phyloP scores from a whole-genome alignment of 192 early-diverging fungal genomes.

The Coemansia sp. region DNA sequence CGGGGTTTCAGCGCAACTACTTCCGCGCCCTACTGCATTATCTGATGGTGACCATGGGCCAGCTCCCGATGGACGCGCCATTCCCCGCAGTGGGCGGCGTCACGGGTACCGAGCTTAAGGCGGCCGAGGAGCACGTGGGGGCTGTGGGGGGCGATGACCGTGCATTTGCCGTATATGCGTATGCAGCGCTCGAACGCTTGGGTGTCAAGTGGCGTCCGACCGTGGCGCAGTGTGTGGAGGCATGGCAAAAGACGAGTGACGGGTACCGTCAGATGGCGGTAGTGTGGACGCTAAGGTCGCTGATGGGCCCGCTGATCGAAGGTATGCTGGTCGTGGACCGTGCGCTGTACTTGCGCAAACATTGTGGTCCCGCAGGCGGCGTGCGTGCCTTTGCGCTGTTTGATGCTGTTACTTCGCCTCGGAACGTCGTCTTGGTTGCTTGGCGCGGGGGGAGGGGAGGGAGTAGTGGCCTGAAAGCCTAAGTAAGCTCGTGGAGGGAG shows the following conservation, averaged over 20 bases:
- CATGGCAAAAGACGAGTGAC: constrained; percentile 27
- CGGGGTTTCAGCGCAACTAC: constrained; percentile 69
- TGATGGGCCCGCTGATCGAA: constrained; percentile 77
- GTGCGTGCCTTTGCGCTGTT: constrained; percentile 50
- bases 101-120: constrained; percentile 56
- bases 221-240: constrained; percentile 27
- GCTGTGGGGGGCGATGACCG: constrained; percentile 12
- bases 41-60: constrained; percentile 61
- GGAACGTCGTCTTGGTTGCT: constrained; percentile 46
- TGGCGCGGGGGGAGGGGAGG: constrained; percentile 23
- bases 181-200: constrained; percentile 65
- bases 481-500: background rate
- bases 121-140: constrained; percentile 17
- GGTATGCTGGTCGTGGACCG: constrained; percentile 80
- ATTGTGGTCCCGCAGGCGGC: constrained; percentile 23
- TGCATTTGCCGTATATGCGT: constrained; percentile 59
- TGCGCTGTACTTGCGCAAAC: constrained; percentile 65
- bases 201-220: constrained; percentile 45
- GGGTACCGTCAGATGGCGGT: constrained; percentile 67
- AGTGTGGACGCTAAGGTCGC: constrained; percentile 79
- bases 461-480: background rate
- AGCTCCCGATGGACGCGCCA: constrained; percentile 40
- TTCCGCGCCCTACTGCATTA: constrained; percentile 77
- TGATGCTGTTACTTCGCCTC: constrained; percentile 47
- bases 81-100: constrained; percentile 66